These are phyloP conservation scores for Diplocarpon mali DNA, from an alignment of 2,329 filamentous ascomycete species.

Conservation along the genomic window DNA sequence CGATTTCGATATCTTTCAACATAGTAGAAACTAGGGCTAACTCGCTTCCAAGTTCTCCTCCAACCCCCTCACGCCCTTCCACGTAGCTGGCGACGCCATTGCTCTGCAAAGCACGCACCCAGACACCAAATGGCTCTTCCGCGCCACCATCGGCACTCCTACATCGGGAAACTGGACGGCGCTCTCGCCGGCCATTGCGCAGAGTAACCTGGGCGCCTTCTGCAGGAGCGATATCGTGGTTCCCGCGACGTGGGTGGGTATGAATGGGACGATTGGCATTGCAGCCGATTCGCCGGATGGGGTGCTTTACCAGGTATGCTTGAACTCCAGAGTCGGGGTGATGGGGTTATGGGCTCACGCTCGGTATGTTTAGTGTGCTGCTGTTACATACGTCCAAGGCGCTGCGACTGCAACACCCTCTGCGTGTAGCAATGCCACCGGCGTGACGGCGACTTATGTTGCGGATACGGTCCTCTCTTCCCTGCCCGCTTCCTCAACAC, in stretches of 20 bases:
- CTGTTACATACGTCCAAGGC: slow-evolving; percentile 43
- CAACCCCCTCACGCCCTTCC: slow-evolving; percentile 46
- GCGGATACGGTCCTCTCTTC: slow-evolving; percentile 10
- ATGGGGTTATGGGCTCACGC: not conserved
- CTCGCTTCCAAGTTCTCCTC: slow-evolving; percentile 25
- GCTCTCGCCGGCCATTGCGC: slow-evolving; percentile 41
- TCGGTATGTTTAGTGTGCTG: slow-evolving; percentile 36
- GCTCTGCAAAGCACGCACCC: slow-evolving; percentile 35
- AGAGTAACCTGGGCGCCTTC: slow-evolving; percentile 43
- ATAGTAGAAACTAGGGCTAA: too few species aligned
- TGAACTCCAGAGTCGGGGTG: not conserved
- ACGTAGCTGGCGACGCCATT: slow-evolving; percentile 45
- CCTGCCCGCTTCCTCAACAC: slow-evolving; percentile 8
- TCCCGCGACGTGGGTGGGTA: slow-evolving; percentile 39
- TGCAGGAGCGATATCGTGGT: slow-evolving; percentile 40
- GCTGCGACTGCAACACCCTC: slow-evolving; percentile 20
- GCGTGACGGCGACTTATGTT: slow-evolving; percentile 22
- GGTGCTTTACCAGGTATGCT: slow-evolving; percentile 42
- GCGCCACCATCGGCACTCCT: slow-evolving; percentile 40
- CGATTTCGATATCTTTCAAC: too few species aligned
- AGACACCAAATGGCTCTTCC: slow-evolving; percentile 45
- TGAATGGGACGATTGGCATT: slow-evolving; percentile 43
- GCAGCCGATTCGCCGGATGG: slow-evolving; percentile 44
- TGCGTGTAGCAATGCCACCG: slow-evolving; percentile 31
- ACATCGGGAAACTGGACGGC: slow-evolving; percentile 41